Base-by-base conservation (phyloP, 768 basidiomycete genomes). In the Candolleomyces eurysporus region DNA sequence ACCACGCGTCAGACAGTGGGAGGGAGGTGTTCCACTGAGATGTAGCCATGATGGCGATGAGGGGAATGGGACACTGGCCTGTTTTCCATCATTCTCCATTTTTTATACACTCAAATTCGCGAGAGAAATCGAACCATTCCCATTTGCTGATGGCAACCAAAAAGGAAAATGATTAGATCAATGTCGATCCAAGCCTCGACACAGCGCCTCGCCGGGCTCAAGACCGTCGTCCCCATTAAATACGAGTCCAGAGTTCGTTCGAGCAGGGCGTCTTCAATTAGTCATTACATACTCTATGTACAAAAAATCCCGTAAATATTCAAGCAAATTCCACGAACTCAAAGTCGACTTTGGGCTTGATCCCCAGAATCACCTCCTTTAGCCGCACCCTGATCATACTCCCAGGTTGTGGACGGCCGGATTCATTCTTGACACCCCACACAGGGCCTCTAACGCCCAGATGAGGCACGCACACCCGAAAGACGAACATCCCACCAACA, bases 1-100 rank as follows among this genome's bases (percentile, higher is more conserved):
- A 73, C 81, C 81, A 83, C 30, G 69, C 72, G 63, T 82, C 79
- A 22, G 71, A 65, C 64, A 74, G 61, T 30, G 80, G 75, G 48
- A 76, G 62, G 1, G 79, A 74, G 69, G 71, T 68, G 67, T 82
- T 82, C 17, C 48, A 40, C 59, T 43, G 19, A 49, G 46, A 17
- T 0, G 42, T 48, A n/a, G 40, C 46, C 52, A 46, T 54, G 59
- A 22, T 32, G 54, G 60, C 21, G 50, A 57, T 32, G 55, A 61
- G 43, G 46, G 56, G 46, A 56, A 49, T 42, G 42, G 31, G 26
- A 45, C 11, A 4, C 53, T 26, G 26, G 53, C 4, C 16, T 59
- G 53, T 51, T 49, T 64, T 61, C 50, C 48, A 19, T 39, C 54
- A 57, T 26, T 48, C 45, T 49, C 57, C 60, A 61, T 60, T 65